Conservation (phyloP, 2,329 filamentous ascomycete species). For the Aspergillus novofumigatus region DNA sequence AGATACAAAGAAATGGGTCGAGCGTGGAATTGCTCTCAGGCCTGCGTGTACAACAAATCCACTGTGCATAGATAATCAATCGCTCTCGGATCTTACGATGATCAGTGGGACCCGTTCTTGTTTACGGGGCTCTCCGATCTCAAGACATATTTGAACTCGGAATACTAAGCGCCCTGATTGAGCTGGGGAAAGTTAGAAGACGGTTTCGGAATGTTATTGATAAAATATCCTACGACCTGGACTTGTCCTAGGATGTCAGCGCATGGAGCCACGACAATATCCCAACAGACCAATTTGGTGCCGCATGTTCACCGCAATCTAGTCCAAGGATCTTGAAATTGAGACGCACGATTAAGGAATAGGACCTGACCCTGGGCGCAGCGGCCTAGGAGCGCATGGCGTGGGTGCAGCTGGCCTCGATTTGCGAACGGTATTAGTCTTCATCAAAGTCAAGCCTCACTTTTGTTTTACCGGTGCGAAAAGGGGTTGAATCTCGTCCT, state of each 20-base stretch:
- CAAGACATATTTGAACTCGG: conserved; percentile 6
- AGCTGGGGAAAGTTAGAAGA: conserved; percentile 1
- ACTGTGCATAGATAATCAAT: neutral
- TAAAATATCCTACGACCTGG: conserved; percentile 7
- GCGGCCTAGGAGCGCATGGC: conserved; percentile 5
- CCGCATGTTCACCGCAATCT: conserved; percentile 19
- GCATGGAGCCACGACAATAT: conserved; percentile 35
- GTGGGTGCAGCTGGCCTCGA: conserved; percentile 5
- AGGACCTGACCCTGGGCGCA: conserved; percentile 1
- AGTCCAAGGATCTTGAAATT: conserved; percentile 6
- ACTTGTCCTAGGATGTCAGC: conserved; percentile 5
- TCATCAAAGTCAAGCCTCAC: conserved; percentile 22
- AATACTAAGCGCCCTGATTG: conserved; percentile 1
- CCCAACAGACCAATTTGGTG: conserved; percentile 23
- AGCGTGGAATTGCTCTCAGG: conserved; percentile 4
- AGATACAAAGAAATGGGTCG: conserved; percentile 1
- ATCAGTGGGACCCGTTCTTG: neutral
- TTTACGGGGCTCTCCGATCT: conserved; percentile 3
- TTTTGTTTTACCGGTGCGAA: conserved; percentile 13
- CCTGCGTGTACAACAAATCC: conserved; percentile 3
- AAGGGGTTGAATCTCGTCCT: conserved; percentile 22
- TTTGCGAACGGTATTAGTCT: conserved; percentile 15
- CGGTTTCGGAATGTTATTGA: conserved; percentile 3
- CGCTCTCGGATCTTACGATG: conserved; percentile 10
- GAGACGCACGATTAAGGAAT: conserved; percentile 5